Percentiles rank a stretch among this genome's conserved stretches.
Evolutionary conservation across 352 stramenopile species (phyloP).

Genomic region (Phytophthora pinifolia): DNA sequence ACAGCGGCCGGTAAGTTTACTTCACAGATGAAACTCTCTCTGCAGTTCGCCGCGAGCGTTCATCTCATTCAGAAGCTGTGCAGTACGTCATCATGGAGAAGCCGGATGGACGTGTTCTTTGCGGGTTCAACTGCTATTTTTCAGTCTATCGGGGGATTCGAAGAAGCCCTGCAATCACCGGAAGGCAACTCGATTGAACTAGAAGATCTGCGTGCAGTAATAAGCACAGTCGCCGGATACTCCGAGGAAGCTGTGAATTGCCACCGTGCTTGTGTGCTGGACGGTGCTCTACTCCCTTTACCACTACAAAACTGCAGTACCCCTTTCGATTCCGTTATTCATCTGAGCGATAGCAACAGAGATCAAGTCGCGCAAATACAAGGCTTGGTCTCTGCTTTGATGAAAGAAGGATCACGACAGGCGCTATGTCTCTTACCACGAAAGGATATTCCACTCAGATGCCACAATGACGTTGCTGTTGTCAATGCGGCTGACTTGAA

Average conservation of each 20-base stretch:
- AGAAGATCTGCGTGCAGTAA: slow-evolving; percentile 4
- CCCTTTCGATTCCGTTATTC: slow-evolving; percentile 19
- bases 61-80: slow-evolving; percentile 36
- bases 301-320: slow-evolving; percentile 2
- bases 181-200: not conserved
- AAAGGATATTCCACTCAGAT: slow-evolving; percentile 18
- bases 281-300: not conserved
- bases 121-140: slow-evolving; percentile 1
- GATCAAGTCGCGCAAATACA: slow-evolving; percentile 14
- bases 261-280: slow-evolving; percentile 12
- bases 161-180: slow-evolving; percentile 6
- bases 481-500: slow-evolving; percentile 12
- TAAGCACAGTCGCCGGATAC: slow-evolving; percentile 22
- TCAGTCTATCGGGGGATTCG: not conserved
- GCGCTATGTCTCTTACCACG: slow-evolving; percentile 13
- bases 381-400: slow-evolving; percentile 8
- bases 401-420: slow-evolving; percentile 17
- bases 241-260: slow-evolving; percentile 26
- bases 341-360: slow-evolving; percentile 7
- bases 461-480: slow-evolving; percentile 17
- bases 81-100: slow-evolving; percentile 17
- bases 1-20: not conserved
- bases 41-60: slow-evolving; percentile 28
- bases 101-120: slow-evolving; percentile 16
- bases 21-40: slow-evolving; percentile 8